phyloP scores from a whole-genome alignment of 371 early-diverging fungal genomes.

The Catenaria anguillulae region DNA sequence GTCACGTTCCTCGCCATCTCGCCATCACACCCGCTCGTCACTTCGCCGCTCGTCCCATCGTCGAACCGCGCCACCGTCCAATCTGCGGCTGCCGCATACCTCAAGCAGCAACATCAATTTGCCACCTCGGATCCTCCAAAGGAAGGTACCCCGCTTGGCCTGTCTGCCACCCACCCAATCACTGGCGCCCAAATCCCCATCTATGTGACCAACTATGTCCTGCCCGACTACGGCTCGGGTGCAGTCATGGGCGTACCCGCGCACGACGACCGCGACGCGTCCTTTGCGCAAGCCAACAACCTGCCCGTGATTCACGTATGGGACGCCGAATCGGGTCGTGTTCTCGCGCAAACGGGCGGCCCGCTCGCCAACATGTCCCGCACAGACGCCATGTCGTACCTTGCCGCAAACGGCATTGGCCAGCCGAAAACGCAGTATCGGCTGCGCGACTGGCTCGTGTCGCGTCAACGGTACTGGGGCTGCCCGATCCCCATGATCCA shows the following conservation, averaged over 20 bases:
- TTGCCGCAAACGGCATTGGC: slow-evolving; percentile 31
- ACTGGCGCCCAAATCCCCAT: slow-evolving; percentile 46
- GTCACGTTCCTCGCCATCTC: slow-evolving; percentile 61
- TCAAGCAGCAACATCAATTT: not conserved
- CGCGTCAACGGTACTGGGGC: slow-evolving; percentile 98
- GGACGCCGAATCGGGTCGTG: not conserved
- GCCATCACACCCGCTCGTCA: slow-evolving; percentile 49
- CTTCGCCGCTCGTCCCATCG: slow-evolving; percentile 21
- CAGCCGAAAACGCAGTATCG: slow-evolving; percentile 37
- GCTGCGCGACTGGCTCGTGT: slow-evolving; percentile 93
- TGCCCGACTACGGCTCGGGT: slow-evolving; percentile 66
- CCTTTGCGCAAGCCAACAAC: slow-evolving; percentile 35
- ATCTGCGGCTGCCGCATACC: not conserved
- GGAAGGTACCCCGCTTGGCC: slow-evolving; percentile 42
- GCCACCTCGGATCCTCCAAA: too few species aligned
- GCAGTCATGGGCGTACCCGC: slow-evolving; percentile 81
- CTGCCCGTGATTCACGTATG: slow-evolving; percentile 28
- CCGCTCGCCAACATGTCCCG: not conserved
- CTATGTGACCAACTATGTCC: slow-evolving; percentile 60
- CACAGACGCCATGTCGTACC: slow-evolving; percentile 13
- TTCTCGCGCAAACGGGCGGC: too few species aligned
- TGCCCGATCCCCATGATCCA: slow-evolving; percentile 97
- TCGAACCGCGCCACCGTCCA: not conserved
- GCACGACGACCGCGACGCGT: slow-evolving; percentile 61
- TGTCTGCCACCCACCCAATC: slow-evolving; percentile 51